Base-by-base conservation (phyloP, 495 filamentous ascomycete genomes). In the Filosporella fistucella region DNA sequence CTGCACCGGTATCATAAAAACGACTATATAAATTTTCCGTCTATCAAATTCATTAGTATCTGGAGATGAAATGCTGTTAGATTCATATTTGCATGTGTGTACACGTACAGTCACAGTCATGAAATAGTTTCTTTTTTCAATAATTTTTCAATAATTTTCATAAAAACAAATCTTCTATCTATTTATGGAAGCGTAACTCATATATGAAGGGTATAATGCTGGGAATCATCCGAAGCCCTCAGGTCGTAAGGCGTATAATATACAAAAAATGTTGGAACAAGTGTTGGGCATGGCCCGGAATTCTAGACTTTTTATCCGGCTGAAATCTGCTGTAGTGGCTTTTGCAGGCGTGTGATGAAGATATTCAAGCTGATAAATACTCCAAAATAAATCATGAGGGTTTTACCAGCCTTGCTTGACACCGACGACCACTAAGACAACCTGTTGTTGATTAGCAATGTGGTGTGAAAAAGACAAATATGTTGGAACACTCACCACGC, bases 401-500 rank as follows among this genome's bases (percentile, higher is more conserved):
- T n/a, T 39, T 30, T 24, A 76, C 72, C 77, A 78, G 41, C 37
- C 23, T 21, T 52, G 8, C 38, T 28, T 40, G 38, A 35, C 22
- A 47, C 60, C 16, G 50, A 63, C 60, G 52, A 51, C 42, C 32
- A 40, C 23, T 33, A 57, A 41, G 16, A 52, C 36, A 17, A 57
- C 28, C 54, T 57, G 20, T 17, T 14, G 16, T 4, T 12, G 22
- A 28, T 52, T 43, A 52, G 33, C 33, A 9, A 16, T 17, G 14
- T 11, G 4, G n/a, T 44, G 9, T 16, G 5, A 43, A 30, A 21
- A 23, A 28, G 17, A 21, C 1, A 18, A 48, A 43, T 12, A 7
- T 16, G 22, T 16, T 26, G 35, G 21, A 22, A 24, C 40, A 75
- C 82, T 71, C 60, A 91, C 77, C 47, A 95, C 74, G 21, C 84